phyloP scores from a whole-genome alignment of 371 early-diverging fungal species.

The Mortierella polycephala region DNA sequence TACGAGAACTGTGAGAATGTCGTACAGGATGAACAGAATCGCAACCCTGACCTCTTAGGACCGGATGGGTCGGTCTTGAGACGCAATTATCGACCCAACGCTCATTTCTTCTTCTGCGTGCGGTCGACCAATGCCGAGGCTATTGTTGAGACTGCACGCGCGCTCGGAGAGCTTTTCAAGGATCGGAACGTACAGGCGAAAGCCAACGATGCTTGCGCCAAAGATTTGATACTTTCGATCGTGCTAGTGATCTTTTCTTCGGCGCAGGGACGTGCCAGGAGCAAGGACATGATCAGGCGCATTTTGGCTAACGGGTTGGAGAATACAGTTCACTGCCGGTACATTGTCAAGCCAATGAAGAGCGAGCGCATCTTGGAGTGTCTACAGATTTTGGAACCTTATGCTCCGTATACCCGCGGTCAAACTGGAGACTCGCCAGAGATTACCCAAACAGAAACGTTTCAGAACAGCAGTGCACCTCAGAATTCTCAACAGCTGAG shows the following conservation, averaged over 20 bases:
- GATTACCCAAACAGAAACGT: not conserved
- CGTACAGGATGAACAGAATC: conserved; percentile 31
- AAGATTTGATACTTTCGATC: conserved; percentile 26
- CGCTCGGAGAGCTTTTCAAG: conserved; percentile 27
- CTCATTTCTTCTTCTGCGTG: conserved; percentile 40
- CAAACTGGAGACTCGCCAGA: not conserved
- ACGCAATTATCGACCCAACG: conserved; percentile 35
- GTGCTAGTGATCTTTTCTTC: conserved; percentile 44
- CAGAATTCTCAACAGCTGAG: conserved; percentile 1
- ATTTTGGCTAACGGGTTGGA: conserved; percentile 33
- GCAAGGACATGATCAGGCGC: conserved; percentile 35
- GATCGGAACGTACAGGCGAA: conserved; percentile 15
- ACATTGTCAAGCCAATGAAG: conserved; percentile 44
- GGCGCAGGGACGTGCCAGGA: conserved; percentile 26
- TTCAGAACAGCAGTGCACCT: not conserved
- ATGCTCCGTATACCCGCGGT: conserved; percentile 12
- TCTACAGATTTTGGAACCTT: conserved; percentile 19
- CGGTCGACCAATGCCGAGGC: conserved; percentile 21
- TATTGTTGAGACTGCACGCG: conserved; percentile 25
- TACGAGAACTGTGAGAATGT: conserved; percentile 40
- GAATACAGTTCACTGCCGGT: conserved; percentile 35
- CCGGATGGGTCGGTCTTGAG: conserved; percentile 19
- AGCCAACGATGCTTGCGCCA: conserved; percentile 4
- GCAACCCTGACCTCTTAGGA: conserved; percentile 14
- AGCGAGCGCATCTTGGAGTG: conserved; percentile 39